A percentile compares a stretch with the other conserved stretches of the same genome.
These are phyloP conservation scores for Didymosphaeria variabile DNA, from an alignment of 2,329 filamentous ascomycete genomes.

Conservation along the genomic window DNA sequence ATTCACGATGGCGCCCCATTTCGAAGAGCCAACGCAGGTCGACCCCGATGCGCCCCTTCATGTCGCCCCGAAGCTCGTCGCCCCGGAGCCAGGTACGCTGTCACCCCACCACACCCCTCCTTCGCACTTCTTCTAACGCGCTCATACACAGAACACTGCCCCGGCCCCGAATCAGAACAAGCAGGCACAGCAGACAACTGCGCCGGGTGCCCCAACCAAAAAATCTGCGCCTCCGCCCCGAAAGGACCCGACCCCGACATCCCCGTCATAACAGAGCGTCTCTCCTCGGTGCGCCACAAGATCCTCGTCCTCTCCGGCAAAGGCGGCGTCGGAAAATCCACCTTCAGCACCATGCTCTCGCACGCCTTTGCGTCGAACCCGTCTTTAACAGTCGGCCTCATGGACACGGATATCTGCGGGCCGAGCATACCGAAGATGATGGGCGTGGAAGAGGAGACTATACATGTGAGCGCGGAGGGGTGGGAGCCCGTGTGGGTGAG, in stretches of 20 bases:
- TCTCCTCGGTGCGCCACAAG: constrained; percentile 86
- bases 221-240: constrained; percentile 91
- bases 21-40: constrained; percentile 74
- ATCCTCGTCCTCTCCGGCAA: constrained; percentile 93
- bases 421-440: constrained; percentile 99
- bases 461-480: constrained; percentile 86
- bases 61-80: constrained; percentile 82
- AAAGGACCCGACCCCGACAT: constrained; percentile 97
- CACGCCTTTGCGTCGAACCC: constrained; percentile 88
- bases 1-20: constrained; percentile 76
- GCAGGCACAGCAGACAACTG: constrained; percentile 79
- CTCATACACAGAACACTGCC: constrained; percentile 78
- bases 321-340: constrained; percentile 96
- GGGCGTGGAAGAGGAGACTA: constrained; percentile 92
- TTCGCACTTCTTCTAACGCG: constrained; percentile 70
- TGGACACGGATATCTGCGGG: constrained; percentile 98
- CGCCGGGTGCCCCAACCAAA: constrained; percentile 93
- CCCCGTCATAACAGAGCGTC: constrained; percentile 82
- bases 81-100: constrained; percentile 78
- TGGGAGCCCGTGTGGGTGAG: constrained; percentile 97
- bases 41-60: constrained; percentile 80
- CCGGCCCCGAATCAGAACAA: constrained; percentile 81
- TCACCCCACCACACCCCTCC: constrained; percentile 47
- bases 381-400: constrained; percentile 83
- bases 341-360: constrained; percentile 86